phyloP scores from a whole-genome alignment of 2,329 filamentous ascomycete genomes.

The Pseudocercospora ulei region DNA sequence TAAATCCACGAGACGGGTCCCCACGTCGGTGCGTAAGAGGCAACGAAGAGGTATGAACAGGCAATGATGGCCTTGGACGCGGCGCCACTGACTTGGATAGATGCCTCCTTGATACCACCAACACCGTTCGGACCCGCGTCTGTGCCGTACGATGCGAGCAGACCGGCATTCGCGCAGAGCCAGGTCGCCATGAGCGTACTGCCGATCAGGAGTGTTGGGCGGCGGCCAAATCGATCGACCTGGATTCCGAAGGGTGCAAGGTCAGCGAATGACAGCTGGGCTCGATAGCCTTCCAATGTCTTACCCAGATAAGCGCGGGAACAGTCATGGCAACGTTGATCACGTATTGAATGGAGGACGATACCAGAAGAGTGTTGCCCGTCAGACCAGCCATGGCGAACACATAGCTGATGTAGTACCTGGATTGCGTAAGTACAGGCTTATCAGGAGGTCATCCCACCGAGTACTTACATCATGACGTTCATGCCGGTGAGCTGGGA shows the following conservation, averaged over 20 bases:
- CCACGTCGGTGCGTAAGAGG: slow-evolving; percentile 49
- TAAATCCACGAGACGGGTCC: slow-evolving; percentile 57
- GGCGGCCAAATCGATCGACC: slow-evolving; percentile 67
- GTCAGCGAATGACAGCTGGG: too few species aligned
- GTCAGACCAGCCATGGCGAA: slow-evolving; percentile 60
- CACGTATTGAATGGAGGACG: slow-evolving; percentile 63
- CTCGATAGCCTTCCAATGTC: too few species aligned
- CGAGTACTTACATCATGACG: slow-evolving; percentile 47
- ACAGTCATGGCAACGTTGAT: slow-evolving; percentile 70
- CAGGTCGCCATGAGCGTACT: slow-evolving; percentile 54
- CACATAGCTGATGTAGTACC: slow-evolving; percentile 45
- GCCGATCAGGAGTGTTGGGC: slow-evolving; percentile 56
- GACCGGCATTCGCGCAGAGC: slow-evolving; percentile 53
- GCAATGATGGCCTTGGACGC: slow-evolving; percentile 45
- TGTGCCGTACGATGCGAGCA: slow-evolving; percentile 53
- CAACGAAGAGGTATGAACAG: slow-evolving; percentile 63
- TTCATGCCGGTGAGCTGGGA: slow-evolving; percentile 69
- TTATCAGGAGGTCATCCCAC: neutral
- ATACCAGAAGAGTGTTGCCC: slow-evolving; percentile 49
- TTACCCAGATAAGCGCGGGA: slow-evolving; percentile 51
- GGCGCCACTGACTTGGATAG: slow-evolving; percentile 35
- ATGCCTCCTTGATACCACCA: slow-evolving; percentile 36
- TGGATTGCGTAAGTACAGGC: too few species aligned
- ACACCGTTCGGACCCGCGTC: slow-evolving; percentile 33
- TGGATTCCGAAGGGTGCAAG: too few species aligned